Base-by-base conservation (phyloP, 2,329 filamentous ascomycete species). In the Penicillium sp. region DNA sequence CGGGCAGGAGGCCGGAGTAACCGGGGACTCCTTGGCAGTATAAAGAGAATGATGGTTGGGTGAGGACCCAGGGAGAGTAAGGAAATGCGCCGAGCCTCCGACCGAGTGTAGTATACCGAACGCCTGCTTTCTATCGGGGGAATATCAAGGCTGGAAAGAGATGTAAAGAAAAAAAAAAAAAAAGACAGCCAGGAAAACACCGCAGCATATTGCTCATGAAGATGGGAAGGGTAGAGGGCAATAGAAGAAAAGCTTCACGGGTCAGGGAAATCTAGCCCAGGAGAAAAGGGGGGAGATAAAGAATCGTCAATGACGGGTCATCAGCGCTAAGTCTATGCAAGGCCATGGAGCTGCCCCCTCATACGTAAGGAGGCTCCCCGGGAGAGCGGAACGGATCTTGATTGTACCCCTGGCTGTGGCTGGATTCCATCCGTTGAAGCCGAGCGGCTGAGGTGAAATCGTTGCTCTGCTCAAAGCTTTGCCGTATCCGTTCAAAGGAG, bases 401-500 rank as follows among this genome's bases (percentile, higher is more conserved):
- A 60, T 70, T 65, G 53, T 67, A 71, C 62, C 64, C 71, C 47
- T 68, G 68, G 49, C 66, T 70, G 45, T 76, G 70, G 20, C 83
- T 88, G 25, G 90, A 93, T 79, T 97, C 95, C 65, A 96, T 86
- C 63, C 92, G 85, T 50, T 88, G 89, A 66, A 99, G 79, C 73
- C 94, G 88, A 39, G 92, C 92, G 14, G 93, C 93, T 31, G 90
- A 93, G 0, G 94, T 96, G 71, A 97, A 96, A 70, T 98, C 95
- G 69, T 88, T 90, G 75, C 89, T 95, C 39, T 87, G 87, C 77
- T 97, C 94, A 73, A 92, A 96, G 75, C 90, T 94, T 11, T 90
- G 85, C 67, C 92, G 84, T 17, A 91, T 86, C 28, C 89, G 87
- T 71, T 98, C 95, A 86, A 96, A 94, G 0, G 92, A 96, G 63